A percentile compares a stretch with the other conserved stretches of the same genome.
Evolutionary conservation across 1,284 basidiomycete genomes (phyloP).

Genomic region (Tylopilus sp.): DNA sequence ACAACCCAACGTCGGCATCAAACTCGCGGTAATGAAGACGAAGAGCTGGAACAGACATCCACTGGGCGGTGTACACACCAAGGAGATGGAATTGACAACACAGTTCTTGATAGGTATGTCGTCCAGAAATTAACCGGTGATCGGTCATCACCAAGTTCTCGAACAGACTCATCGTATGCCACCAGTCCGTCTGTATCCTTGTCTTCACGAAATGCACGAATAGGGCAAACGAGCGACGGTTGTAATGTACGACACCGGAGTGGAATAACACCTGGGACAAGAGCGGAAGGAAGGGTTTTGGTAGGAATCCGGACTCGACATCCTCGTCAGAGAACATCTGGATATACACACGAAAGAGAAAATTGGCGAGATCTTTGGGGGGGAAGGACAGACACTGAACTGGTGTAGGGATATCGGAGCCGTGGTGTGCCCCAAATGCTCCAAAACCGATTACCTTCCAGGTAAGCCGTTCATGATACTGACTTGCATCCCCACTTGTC

Average conservation of each 20-base stretch:
- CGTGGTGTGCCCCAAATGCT: not conserved
- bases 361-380: constrained; percentile 35
- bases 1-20: not conserved
- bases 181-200: constrained; percentile 37
- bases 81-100: constrained; percentile 40
- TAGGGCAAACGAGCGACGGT: constrained; percentile 43
- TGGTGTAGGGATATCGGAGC: not conserved
- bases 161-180: constrained; percentile 31
- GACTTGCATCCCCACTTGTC: constrained; percentile 11
- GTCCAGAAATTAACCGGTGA: constrained; percentile 30
- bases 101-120: constrained; percentile 42
- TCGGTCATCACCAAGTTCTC: constrained; percentile 32
- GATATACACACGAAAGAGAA: constrained; percentile 48
- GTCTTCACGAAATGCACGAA: constrained; percentile 41
- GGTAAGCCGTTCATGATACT: constrained; percentile 44
- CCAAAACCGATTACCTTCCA: constrained; percentile 40
- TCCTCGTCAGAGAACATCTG: constrained; percentile 42
- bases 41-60: not conserved
- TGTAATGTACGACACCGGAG: constrained; percentile 38
- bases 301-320: not conserved
- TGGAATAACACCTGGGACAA: not conserved
- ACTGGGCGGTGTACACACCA: constrained; percentile 23
- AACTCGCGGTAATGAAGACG: no score
- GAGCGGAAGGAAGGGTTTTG: not conserved
- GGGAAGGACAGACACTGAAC: constrained; percentile 26